A percentile compares a stretch with the other conserved stretches of the same genome.
Evolutionary conservation across 441 rosid species (phyloP).

Genomic region (Manihot esculenta): DNA sequence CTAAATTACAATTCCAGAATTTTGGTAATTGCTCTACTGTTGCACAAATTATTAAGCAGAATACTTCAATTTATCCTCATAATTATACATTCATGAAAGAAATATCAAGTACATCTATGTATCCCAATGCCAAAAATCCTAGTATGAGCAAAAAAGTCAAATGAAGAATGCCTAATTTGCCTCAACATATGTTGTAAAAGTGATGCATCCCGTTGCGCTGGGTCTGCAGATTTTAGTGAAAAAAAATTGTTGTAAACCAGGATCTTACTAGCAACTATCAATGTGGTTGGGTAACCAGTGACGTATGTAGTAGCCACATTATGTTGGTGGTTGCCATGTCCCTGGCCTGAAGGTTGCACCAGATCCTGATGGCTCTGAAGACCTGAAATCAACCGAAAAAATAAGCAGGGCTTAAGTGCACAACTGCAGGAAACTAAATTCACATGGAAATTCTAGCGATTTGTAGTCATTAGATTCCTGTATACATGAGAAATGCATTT

Average conservation of each 20-base stretch:
- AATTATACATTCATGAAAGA: neutral
- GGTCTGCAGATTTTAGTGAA: neutral
- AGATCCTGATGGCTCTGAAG: constrained; percentile 78
- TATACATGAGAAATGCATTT: neutral
- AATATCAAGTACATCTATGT: neutral
- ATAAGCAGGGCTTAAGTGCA: constrained; percentile 1
- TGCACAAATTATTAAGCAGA: neutral
- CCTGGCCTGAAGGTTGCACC: constrained; percentile 80
- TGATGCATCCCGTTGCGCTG: neutral
- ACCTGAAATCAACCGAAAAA: constrained; percentile 37
- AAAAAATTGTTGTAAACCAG: neutral
- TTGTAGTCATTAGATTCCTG: neutral
- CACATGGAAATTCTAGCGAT: neutral
- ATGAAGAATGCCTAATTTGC: neutral
- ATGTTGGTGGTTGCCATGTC: constrained; percentile 89
- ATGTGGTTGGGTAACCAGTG: neutral
- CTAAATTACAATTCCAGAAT: neutral
- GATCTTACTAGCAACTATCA: neutral
- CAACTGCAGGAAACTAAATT: neutral
- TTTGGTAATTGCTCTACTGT: neutral
- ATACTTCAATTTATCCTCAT: neutral
- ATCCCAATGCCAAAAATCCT: neutral
- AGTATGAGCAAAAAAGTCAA: too few relatives aligned
- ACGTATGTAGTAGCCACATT: constrained; percentile 14
- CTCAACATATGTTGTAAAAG: too few relatives aligned